These are phyloP conservation scores for Arctostaphylos glauca DNA, from an alignment of 148 eudicot species.

Conservation along the genomic window DNA sequence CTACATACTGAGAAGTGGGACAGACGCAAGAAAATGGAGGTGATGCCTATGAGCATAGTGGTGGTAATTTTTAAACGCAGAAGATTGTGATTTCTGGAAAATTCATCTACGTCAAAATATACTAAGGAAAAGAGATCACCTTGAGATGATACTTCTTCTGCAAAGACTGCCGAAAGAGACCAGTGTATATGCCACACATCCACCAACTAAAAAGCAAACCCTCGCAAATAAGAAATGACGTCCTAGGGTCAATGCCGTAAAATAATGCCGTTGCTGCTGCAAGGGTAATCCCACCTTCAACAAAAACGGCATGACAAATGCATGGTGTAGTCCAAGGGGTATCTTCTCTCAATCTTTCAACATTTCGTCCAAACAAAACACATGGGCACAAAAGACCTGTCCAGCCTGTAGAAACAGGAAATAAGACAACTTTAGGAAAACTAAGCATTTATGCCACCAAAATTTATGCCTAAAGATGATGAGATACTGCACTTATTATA, in stretches of 20 bases:
- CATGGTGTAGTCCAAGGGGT: conserved; percentile 76
- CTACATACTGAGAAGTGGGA: background rate
- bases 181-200: conserved; percentile 91
- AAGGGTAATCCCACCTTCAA: conserved; percentile 86
- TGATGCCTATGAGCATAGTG: background rate
- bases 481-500: background rate
- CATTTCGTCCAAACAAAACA: conserved; percentile 83
- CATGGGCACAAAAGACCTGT: conserved; percentile 90
- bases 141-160: conserved; percentile 91
- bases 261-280: conserved; percentile 71
- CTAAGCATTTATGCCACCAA: background rate
- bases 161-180: conserved; percentile 64
- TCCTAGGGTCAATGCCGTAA: conserved; percentile 78
- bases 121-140: conserved; percentile 34
- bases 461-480: background rate
- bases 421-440: conserved; percentile 5
- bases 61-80: background rate
- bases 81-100: background rate
- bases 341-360: conserved; percentile 76
- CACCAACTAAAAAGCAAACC: conserved; percentile 86
- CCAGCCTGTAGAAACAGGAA: conserved; percentile 50
- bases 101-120: background rate
- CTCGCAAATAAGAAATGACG: conserved; percentile 67
- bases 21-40: background rate
- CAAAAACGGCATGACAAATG: conserved; percentile 70